These are phyloP conservation scores for Suhomyces prunicola DNA, from an alignment of 805 yeast genomes.

Conservation along the genomic window DNA sequence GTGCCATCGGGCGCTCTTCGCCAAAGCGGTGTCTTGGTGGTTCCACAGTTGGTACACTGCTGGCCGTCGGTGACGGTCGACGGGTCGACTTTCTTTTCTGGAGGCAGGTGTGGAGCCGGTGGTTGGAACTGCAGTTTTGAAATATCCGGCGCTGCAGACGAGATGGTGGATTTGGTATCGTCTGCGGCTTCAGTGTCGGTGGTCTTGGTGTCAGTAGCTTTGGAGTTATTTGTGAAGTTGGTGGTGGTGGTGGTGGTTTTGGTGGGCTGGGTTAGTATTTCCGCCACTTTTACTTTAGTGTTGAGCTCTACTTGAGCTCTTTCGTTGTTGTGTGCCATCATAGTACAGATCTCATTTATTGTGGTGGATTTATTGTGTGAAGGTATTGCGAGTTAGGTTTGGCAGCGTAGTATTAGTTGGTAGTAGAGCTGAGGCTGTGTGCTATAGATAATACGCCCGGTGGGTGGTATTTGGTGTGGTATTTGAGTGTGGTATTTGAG, in stretches of 20 bases:
- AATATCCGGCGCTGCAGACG: too few relatives aligned
- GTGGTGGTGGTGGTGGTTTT: neutral
- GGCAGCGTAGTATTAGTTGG: neutral
- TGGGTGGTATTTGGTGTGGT: too few relatives aligned
- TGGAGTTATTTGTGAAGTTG: too few relatives aligned
- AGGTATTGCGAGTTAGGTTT: neutral
- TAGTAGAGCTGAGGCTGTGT: too few relatives aligned
- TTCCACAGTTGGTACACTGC: conserved; percentile 53
- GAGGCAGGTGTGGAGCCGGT: neutral
- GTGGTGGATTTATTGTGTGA: neutral
- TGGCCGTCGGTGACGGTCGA: conserved; percentile 29
- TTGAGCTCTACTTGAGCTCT: neutral
- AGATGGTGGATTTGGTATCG: too few relatives aligned
- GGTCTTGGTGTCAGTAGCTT: too few relatives aligned
- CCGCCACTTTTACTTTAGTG: neutral
- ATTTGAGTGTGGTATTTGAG: too few relatives aligned
- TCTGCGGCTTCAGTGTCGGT: too few relatives aligned
- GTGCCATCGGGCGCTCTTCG: conserved; percentile 56
- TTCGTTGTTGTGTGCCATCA: conserved; percentile 2
- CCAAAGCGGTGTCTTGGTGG: conserved; percentile 58
- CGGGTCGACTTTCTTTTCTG: neutral
- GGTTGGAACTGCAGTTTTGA: neutral
- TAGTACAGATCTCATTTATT: neutral
- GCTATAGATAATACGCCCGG: neutral
- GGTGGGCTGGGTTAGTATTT: neutral